Evolutionary conservation across 352 stramenopile species (phyloP), one percentile per base, ranked within the genome.

Genomic region (Globisporangium parvum): DNA sequence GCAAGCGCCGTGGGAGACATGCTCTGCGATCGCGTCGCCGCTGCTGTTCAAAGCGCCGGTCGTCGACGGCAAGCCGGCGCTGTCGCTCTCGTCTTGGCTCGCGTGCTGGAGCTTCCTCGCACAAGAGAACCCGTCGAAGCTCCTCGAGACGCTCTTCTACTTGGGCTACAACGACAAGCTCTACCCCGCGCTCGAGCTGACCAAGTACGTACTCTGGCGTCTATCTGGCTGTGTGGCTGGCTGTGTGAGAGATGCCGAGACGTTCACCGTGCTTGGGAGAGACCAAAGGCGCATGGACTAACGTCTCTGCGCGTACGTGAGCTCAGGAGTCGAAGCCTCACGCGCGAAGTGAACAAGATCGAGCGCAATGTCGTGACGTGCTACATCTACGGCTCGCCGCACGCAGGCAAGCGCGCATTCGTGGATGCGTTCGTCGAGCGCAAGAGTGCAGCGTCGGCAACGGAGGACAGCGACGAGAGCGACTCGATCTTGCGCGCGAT

Each of bases 151-250:
- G 21, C 59, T 94, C 6, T 94, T 89, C 60, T 92, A 88, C 56
- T 54, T 94, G 44, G 84, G 84, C n/a, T 91, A 86, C 57, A 81
- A 91, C 58, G 75, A 88, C 62, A 88, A 90, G 49, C 50, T 80
- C 35, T 71, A 66, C 18, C 73, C 76, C 0, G 84, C 80, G 11
- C 51, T 94, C 23, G 75, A 92, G 44, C 75, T 89, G 48, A 73
- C 78, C 33, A 83, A 81, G 73, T 83, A 66, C 40, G 70, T 78
- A 4, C 46, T 24, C 53, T 17, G 53, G 12, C 50, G 17, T 65
- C 31, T 37, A 1, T 37, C 31, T 37, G 31, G 10, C 31, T 37
- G 31, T 11, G 4, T 37, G 31, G 6, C 31, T 14, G 31, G 31
- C 31, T 12, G 42, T 54, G 9, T 63, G 28, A 4, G 45, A 21